Conservation (phyloP, 768 basidiomycete species). For the Pleurotus tuoliensis region DNA sequence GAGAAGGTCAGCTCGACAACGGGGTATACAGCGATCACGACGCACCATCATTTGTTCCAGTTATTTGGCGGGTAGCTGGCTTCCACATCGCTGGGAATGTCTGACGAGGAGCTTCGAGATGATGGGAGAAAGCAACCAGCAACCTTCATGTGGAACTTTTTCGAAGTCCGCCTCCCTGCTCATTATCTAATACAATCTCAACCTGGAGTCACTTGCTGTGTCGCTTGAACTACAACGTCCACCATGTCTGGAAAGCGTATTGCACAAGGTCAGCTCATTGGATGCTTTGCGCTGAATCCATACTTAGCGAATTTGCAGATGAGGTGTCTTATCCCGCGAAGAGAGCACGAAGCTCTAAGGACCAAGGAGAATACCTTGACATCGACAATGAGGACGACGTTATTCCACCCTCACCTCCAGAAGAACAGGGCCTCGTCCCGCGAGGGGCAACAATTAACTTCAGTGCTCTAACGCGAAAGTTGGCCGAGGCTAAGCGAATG, state of each 20-base stretch:
- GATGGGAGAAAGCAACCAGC: slow-evolving; percentile 24
- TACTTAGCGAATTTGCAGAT: not conserved
- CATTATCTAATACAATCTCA: not conserved
- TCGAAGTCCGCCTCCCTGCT: slow-evolving; percentile 26
- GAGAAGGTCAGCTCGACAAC: slow-evolving; percentile 12
- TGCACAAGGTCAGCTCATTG: slow-evolving; percentile 30
- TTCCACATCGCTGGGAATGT: slow-evolving; percentile 62
- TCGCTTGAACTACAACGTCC: not conserved
- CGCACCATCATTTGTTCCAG: slow-evolving; percentile 90
- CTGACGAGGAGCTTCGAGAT: slow-evolving; percentile 17
- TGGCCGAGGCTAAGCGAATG: slow-evolving; percentile 57
- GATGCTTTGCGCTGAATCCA: not conserved
- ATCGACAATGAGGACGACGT: slow-evolving; percentile 57
- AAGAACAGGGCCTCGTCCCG: slow-evolving; percentile 50
- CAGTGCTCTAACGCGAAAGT: slow-evolving; percentile 75
- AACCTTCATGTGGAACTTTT: slow-evolving; percentile 12
- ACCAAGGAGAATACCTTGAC: slow-evolving; percentile 56
- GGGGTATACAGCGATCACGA: slow-evolving; percentile 6
- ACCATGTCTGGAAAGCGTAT: slow-evolving; percentile 35
- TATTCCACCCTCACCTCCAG: slow-evolving; percentile 51
- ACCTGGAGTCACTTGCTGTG: not conserved
- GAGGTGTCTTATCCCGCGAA: slow-evolving; percentile 34
- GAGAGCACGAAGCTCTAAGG: slow-evolving; percentile 40
- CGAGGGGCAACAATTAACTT: slow-evolving; percentile 82
- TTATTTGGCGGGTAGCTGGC: slow-evolving; percentile 84